Percentiles rank a stretch among this genome's conserved stretches.
These are phyloP conservation scores for Senna tora DNA, from an alignment of 306 rosid genomes.

Conservation along the genomic window DNA sequence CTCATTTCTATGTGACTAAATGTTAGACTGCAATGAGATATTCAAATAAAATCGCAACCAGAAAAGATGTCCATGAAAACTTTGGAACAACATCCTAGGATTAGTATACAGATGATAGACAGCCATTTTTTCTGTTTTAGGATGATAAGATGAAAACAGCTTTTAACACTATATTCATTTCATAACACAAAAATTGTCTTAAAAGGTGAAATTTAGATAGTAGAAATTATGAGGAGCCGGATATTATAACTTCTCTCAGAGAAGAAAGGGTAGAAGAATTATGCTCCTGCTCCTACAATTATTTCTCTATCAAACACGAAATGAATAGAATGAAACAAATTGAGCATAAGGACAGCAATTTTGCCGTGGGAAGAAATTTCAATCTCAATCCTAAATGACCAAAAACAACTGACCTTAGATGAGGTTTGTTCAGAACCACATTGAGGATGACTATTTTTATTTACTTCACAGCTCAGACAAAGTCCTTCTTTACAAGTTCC, in stretches of 20 bases:
- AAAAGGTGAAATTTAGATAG: too few relatives aligned
- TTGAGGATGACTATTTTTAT: conserved; percentile 19
- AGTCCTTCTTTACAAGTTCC: conserved; percentile 8
- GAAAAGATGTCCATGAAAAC: background rate
- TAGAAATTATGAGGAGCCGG: background rate
- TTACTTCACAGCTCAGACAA: conserved; percentile 23
- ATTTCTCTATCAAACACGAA: background rate
- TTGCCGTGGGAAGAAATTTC: background rate
- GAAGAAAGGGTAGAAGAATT: background rate
- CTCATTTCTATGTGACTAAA: background rate
- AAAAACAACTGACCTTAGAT: conserved; percentile 34
- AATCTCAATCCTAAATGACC: background rate
- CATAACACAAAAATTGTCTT: background rate
- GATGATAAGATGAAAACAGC: too few relatives aligned
- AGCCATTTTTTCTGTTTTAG: too few relatives aligned
- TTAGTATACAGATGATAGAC: background rate
- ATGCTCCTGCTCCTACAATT: background rate
- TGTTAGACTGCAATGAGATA: background rate
- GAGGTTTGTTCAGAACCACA: conserved; percentile 6
- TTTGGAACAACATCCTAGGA: background rate
- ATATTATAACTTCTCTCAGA: background rate
- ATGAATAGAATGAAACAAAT: background rate
- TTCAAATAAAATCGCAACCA: background rate
- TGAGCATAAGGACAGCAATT: background rate
- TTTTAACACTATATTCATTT: too few relatives aligned